A percentile compares a stretch with the other conserved stretches of the same genome.
phyloP scores from a whole-genome alignment of 768 basidiomycete species.

The Macrolepiota dolichaula region DNA sequence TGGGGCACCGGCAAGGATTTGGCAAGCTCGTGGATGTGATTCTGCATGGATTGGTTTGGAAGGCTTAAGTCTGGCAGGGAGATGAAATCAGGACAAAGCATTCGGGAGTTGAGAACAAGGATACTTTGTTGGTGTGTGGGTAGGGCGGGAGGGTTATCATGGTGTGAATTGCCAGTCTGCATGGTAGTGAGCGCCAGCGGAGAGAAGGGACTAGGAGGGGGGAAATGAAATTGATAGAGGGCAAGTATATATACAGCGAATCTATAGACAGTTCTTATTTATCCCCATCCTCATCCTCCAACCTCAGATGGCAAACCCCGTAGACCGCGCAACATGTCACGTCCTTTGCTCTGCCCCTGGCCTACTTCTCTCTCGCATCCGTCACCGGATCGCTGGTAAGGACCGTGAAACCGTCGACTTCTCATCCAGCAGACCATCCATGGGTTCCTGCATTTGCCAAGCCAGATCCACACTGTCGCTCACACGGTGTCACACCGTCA shows the following conservation, averaged over 20 bases:
- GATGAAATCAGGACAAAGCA: conserved; percentile 14
- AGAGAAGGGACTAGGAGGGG: conserved; percentile 17
- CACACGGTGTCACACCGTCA: conserved; percentile 8
- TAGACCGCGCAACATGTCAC: conserved; percentile 6
- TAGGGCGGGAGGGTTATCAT: conserved; percentile 17
- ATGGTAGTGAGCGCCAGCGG: conserved; percentile 23
- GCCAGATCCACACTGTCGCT: conserved; percentile 1
- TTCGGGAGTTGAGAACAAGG: conserved; percentile 13
- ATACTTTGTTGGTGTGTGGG: conserved; percentile 33
- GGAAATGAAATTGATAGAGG: conserved; percentile 23
- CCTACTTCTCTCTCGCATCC: neutral
- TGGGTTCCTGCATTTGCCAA: conserved; percentile 1
- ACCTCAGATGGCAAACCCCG: conserved; percentile 8
- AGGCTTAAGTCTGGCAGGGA: conserved; percentile 50
- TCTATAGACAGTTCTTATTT: conserved; percentile 15
- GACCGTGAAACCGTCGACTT: neutral
- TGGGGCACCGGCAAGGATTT: conserved; percentile 81
- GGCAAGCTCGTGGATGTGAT: conserved; percentile 78
- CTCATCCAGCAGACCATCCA: neutral
- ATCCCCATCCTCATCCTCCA: conserved; percentile 1
- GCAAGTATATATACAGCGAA: conserved; percentile 25
- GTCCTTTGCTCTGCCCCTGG: neutral
- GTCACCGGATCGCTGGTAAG: neutral
- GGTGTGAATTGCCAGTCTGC: conserved; percentile 31
- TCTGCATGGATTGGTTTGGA: conserved; percentile 68